Base-by-base conservation (phyloP, 441 rosid genomes). In the Erodium texanum region DNA sequence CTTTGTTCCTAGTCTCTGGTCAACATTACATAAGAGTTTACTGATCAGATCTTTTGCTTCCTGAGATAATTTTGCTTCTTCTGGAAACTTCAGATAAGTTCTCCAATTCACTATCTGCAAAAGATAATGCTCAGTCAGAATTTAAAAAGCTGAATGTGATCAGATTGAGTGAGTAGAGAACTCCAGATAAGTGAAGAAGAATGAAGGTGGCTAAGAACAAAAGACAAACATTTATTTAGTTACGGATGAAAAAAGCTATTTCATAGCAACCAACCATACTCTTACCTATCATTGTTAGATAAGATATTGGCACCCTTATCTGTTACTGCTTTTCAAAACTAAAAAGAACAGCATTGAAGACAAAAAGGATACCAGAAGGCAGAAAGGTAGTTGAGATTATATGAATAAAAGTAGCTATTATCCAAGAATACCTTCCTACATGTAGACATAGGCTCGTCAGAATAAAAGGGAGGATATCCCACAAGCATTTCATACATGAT, bases 401-500 rank as follows among this genome's bases (percentile, higher is more conserved):
- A 56, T 16, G 22, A 56, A 56, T 8, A 56, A 4, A 16, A 56
- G 24, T 18, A 20, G 3, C 18, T 19, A 32, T 32, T 32, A 32
- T 8, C 23, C 23, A 27, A 43, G 7, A 4, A 32, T 36, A 75
- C 78, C 78, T 75, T 75, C 38, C 74, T 70, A 52, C 78, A 75
- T 16, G 78, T 67, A 27, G 64, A 66, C 38, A 75, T 66, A 8
- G 78, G 78, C 20, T 75, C 74, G 12, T 75, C 74, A 0, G 78
- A 65, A 24, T 41, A 75, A 63, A 75, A 75, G 15, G 78, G 78
- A 16, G 74, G 74, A 64, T 62, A 75, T 9, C 78, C 78, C 20
- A 75, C 74, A 36, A 75, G 74, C 78, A 75, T 75, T 67, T 75
- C 97, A 80, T 88, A 93, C 98, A 93, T 93, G 69, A 93, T 93